Evolutionary conservation across 2,329 filamentous ascomycete species (phyloP).

Genomic region (Neofusicoccum kwambonambiense): DNA sequence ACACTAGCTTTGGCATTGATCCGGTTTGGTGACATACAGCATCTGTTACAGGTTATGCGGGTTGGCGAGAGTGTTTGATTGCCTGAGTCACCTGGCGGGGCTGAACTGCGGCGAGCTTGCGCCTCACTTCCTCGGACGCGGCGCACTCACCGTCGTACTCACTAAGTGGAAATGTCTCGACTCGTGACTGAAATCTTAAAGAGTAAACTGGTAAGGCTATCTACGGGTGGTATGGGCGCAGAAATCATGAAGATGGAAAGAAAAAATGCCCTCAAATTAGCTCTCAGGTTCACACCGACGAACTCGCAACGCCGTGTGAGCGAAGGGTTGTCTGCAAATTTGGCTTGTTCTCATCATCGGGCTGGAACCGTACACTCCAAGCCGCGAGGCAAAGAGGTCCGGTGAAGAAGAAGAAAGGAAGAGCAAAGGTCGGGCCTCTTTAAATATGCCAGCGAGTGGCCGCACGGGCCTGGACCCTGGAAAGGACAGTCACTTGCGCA

Average conservation of each 20-base stretch:
- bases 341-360: not conserved
- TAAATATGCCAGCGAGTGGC: not conserved
- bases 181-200: not conserved
- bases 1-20: too few species aligned
- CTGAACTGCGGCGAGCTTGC: too few species aligned
- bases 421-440: not conserved
- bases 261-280: constrained; percentile 1
- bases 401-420: not conserved
- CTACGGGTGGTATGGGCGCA: not conserved
- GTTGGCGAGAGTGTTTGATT: too few species aligned
- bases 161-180: too few species aligned
- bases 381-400: not conserved
- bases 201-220: not conserved
- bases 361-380: not conserved
- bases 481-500: not conserved
- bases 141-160: too few species aligned
- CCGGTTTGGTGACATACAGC: too few species aligned
- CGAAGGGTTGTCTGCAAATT: not conserved
- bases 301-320: not conserved
- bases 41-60: too few species aligned
- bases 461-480: not conserved
- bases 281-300: not conserved
- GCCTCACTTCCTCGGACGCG: too few species aligned
- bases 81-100: too few species aligned
- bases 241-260: not conserved